Evolutionary conservation across 2,329 filamentous ascomycete genomes (phyloP), one percentile per base, ranked within the genome.

Genomic region (Pezicula radicicola): DNA sequence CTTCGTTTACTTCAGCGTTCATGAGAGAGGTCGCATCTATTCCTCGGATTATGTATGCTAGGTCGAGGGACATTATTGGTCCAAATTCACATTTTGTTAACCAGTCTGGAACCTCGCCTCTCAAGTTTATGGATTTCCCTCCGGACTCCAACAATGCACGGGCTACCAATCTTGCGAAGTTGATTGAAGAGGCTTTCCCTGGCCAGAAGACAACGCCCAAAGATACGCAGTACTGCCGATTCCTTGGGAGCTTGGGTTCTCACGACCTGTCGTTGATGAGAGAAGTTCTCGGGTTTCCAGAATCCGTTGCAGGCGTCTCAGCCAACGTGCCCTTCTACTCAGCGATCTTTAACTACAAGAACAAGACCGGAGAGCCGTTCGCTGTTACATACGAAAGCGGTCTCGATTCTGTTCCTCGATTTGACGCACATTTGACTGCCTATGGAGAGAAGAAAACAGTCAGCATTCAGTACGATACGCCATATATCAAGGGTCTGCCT

Each of bases 301-400:
- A 75, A 30, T 63, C 66, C 1, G 71, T 79, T 0, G 66, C 68
- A 1, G 76, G 73, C 2, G 72, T 76, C 3, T 71, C 71, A 1
- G 66, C 73, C 1, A 69, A 72, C 25, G 66, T 71, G 15, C 71
- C 69, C 0, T 74, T 75, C 49, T 75, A 64, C 52, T 66, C 61
- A n/a, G 73, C 72, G 0, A 67, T 77, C 2, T 77, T 77, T 60
- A 66, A 73, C 21, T 78, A 74, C 53, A 52, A 50, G n/a, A 66
- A 66, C 46, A 56, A 49, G 59, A 61, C 59, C 7, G 53, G 58
- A 19, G 42, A 30, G 19, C 10, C 42, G 10, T 85, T 83, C 52
- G 69, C 77, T 0, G 72, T 83, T 2, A 72, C 74, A 0, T 86
- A 84, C 56, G 82, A 86, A 55, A 76, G 74, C 0, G 81, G 82